Conservation (phyloP, 2,329 filamentous ascomycete species). For the Amesomyces nigricolor region DNA sequence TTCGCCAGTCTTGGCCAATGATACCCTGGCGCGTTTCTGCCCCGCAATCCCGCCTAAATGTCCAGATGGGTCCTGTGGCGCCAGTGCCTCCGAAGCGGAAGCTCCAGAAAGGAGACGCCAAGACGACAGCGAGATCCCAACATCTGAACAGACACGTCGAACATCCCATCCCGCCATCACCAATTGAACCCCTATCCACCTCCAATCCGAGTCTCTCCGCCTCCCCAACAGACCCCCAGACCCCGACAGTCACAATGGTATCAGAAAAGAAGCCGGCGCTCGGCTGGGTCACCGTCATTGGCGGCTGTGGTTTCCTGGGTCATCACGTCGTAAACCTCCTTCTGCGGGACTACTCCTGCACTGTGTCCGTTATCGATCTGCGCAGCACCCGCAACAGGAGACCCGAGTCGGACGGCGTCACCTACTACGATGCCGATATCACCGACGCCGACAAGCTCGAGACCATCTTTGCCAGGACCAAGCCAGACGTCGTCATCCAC, state of each 20-base stretch:
- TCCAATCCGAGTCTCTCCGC: background rate
- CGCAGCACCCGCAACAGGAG: constrained; percentile 64
- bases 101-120: constrained; percentile 12
- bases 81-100: background rate
- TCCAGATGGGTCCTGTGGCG: background rate
- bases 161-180: background rate
- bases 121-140: background rate
- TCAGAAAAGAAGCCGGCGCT: constrained; percentile 42
- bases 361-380: constrained; percentile 67
- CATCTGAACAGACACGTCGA: background rate
- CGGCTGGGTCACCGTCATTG: constrained; percentile 70
- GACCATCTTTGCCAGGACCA: constrained; percentile 57
- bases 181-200: constrained; percentile 1
- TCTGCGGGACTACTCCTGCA: constrained; percentile 53
- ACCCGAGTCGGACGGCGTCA: constrained; percentile 47
- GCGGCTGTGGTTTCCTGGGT: constrained; percentile 79
- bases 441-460: constrained; percentile 58
- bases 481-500: constrained; percentile 83
- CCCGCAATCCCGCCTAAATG: constrained; percentile 19
- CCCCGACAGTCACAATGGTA: constrained; percentile 22
- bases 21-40: constrained; percentile 11
- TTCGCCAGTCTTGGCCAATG: background rate
- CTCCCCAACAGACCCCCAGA: background rate
- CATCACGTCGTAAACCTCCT: constrained; percentile 74
- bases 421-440: constrained; percentile 74